Evolutionary conservation across 495 filamentous ascomycete species (phyloP), one percentile per base, ranked within the genome.

Genomic region (Haplographium delicatum): DNA sequence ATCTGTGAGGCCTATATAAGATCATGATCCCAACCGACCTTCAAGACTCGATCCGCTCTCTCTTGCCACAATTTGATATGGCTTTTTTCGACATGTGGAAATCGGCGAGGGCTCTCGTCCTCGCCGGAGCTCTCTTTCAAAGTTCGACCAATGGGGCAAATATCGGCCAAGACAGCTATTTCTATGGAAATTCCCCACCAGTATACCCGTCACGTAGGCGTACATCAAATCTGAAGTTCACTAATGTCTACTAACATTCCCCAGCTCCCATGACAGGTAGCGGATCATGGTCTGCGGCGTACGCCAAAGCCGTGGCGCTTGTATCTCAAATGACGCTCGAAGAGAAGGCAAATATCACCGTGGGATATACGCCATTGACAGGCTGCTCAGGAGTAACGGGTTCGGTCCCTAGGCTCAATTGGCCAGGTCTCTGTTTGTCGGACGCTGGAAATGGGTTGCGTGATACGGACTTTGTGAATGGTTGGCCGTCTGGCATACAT

Each of bases 311-410:
- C 5, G 66, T 56, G 20, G 60, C 57, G 0, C 60, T 85, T 20
- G 81, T 85, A 2, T 64, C 66, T 1, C 67, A 79, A 46, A 68
- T 85, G 65, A 80, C 78, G 1, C 58, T 75, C 8, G 75, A 78
- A 9, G 80, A 86, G 51, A 84, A 84, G 64, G 46, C 46, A 22
- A 56, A 95, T 60, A 59, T 95, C 49, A 94, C 89, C 1, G 94
- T 87, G 3, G 90, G 90, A 0, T 53, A 42, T n/a, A 30, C 41
- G 13, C 43, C 44, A 0, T 19, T 39, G n/a, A 56, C 23, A 19
- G 58, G 58, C 7, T 61, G 58, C 35, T 53, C 52, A 19, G 58
- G 58, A 1, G 33, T 31, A 5, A 61, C 43, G 30, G 24, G 31
- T 6, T 11, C 68, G 5, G 67, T 84, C 22, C 69, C 73, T 0